Conservation (phyloP, 75 land plant species). For the Sequoiadendron giganteum region DNA sequence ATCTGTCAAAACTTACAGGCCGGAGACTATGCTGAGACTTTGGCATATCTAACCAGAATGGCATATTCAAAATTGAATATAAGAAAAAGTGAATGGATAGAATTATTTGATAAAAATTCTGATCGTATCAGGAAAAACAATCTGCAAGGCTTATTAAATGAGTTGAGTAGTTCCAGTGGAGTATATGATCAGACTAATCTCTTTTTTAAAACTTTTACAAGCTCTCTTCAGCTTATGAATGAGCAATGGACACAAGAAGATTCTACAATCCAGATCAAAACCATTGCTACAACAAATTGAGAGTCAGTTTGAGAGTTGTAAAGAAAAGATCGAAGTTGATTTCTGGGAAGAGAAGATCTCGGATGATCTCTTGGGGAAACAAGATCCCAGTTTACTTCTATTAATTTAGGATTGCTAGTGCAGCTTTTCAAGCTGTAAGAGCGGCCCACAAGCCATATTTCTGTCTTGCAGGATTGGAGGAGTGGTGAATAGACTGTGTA, state of each 20-base stretch:
- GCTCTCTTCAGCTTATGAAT: neutral
- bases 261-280: neutral
- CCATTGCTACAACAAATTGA: neutral
- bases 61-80: slow-evolving; percentile 6
- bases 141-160: slow-evolving; percentile 10
- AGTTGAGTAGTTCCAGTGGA: neutral
- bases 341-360: neutral
- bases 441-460: neutral
- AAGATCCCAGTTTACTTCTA: neutral
- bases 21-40: neutral
- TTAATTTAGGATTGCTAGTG: neutral
- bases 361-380: neutral
- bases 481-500: neutral
- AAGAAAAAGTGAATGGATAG: slow-evolving; percentile 9
- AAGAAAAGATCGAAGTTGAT: slow-evolving; percentile 2
- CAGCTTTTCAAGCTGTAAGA: neutral
- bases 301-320: neutral
- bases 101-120: neutral
- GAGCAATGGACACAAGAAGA: neutral
- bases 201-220: neutral
- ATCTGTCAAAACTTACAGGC: slow-evolving; percentile 4
- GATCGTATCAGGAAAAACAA: neutral
- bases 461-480: neutral
- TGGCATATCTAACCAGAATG: slow-evolving; percentile 2
- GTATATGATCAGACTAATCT: slow-evolving; percentile 9